These are phyloP conservation scores for Rhododendron griersonianum DNA, from an alignment of 148 eudicot genomes.

Conservation along the genomic window DNA sequence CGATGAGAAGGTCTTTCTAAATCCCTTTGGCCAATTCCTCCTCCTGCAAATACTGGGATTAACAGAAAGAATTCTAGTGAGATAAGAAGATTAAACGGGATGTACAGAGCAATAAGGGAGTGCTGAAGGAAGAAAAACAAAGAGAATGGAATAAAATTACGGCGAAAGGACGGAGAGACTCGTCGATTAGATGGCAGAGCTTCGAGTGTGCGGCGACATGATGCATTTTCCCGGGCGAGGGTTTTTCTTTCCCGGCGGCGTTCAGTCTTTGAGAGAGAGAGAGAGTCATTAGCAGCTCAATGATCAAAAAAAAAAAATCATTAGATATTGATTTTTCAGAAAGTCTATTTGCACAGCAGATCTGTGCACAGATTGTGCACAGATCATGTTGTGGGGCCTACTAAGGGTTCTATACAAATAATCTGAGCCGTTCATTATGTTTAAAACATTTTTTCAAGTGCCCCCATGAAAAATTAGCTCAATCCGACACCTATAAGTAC, in stretches of 20 bases:
- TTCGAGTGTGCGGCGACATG: conserved; percentile 22
- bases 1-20: conserved; percentile 37
- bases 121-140: neutral
- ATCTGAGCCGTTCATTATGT: no score
- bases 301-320: no score
- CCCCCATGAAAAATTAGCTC: no score
- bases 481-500: no score
- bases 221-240: conserved; percentile 24
- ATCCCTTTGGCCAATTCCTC: conserved; percentile 20
- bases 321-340: no score
- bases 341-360: no score
- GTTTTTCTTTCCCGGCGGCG: neutral
- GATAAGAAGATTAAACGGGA: neutral
- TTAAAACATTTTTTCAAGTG: no score
- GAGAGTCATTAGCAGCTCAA: no score
- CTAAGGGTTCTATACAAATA: no score
- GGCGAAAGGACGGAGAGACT: conserved; percentile 29
- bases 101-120: neutral
- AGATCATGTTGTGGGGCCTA: no score
- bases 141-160: conserved; percentile 12
- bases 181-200: conserved; percentile 43
- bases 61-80: neutral
- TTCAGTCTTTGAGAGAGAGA: neutral
- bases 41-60: conserved; percentile 23
- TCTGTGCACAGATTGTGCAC: no score